Evolutionary conservation across 2,329 filamentous ascomycete species (phyloP), one percentile per base, ranked within the genome.

Genomic region (Phymatotrichopsis omnivora): DNA sequence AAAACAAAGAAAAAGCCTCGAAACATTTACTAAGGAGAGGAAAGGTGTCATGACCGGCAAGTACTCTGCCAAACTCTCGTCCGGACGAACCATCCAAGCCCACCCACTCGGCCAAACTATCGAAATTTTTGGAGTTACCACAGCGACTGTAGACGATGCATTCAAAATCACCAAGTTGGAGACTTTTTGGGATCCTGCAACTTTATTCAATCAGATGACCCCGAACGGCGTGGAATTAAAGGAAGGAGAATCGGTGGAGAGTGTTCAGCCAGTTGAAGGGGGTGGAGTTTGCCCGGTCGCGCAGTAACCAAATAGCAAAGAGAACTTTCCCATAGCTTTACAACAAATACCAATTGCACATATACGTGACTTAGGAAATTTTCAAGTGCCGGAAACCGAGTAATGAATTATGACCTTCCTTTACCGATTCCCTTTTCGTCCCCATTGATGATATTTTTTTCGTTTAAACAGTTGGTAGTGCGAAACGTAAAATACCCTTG

Each of bases 181-280:
- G 49, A 76, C 75, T 0, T 81, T 74, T 70, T 80, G 78, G 54
- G 77, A 81, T 56, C 74, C 78, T 0, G 63, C 78, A 58, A 70
- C 76, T 30, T 78, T 81, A 75, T 81, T 81, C 58, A 66, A 74
- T 4, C 76, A 80, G 63, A 80, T 81, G 38, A 69, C 69, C 1
- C 68, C 68, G 0, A 56, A 67, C 11, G 69, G 70, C 10, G 28
- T 17, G 2, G 35, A 38, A 12, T 25, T 38, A 22, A 38, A 38
- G 35, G 35, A 38, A 16, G 35, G 35, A 16, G 39, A 42, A 30
- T 33, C 23, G 39, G 39, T 42, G 2, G 39, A 42, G 22, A n/a
- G n/a, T n/a, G n/a, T n/a, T n/a, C n/a, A n/a, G n/a, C 19, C 6
- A 11, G 5, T 42, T 10, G 8, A 10, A 7, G 34, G 20, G 10